Evolutionary conservation across 768 basidiomycete genomes (phyloP), one percentile per base, ranked within the genome.

Genomic region (Phaffia tasmanica): DNA sequence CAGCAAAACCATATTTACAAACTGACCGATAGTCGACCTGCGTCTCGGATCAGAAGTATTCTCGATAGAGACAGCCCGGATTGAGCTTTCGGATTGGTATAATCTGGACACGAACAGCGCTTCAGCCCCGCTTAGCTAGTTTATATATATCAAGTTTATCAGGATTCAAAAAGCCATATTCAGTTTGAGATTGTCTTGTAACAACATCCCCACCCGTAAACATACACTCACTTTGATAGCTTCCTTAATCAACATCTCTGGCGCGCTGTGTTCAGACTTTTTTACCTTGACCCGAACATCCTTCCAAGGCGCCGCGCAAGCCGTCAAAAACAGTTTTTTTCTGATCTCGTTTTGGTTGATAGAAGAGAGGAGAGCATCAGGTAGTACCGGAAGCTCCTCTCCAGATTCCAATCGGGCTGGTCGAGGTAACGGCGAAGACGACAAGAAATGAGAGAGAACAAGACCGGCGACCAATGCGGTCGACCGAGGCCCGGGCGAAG

Each of bases 321-420:
- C 81, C 0, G 88, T 86, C 42, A 97, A 81, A 77, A 82, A 94
- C n/a, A 98, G 77, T 5, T 89, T 69, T 81, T 65, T 84, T 77
- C 68, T 73, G 76, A 62, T 79, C 8, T 69, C 58, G 75, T 1
- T 80, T 75, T 7, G 77, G 35, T 69, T 82, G 80, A 21, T 75
- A 68, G 54, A 49, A 11, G 75, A 70, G 50, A 76, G 63, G 48
- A 73, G 48, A 5, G 85, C 71, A 4, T 83, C 77, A 2, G 83
- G 80, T 72, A 86, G 83, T 3, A 83, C 68, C 6, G 74, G 65
- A 21, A 81, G 79, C 30, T 82, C 55, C 23, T 35, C 50, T 35
- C 53, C 30, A 25, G 47, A 58, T 15, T 49, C 21, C 6, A 25
- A 30, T 14, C 69, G 64, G 14, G 50, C 23, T 9, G 66, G 23